Conservation (phyloP, 768 basidiomycete genomes). For the Candolleomyces eurysporus region DNA sequence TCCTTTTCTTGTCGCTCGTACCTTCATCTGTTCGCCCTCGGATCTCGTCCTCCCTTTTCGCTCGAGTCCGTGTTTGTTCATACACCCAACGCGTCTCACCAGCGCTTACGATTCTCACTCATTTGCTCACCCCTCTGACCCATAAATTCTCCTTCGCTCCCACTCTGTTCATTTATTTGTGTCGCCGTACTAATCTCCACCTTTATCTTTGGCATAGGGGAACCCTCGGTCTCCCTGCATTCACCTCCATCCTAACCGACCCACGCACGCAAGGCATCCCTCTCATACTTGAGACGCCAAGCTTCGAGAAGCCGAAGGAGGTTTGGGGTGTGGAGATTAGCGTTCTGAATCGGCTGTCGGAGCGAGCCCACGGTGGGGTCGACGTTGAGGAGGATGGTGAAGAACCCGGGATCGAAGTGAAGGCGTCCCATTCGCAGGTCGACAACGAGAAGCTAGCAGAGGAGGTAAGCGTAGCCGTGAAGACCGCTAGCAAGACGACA, state of each 20-base stretch:
- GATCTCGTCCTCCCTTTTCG: background rate
- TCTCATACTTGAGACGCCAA: constrained; percentile 81
- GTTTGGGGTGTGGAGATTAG: constrained; percentile 77
- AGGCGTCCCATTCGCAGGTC: background rate
- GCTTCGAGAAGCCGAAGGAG: constrained; percentile 54
- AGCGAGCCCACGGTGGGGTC: background rate
- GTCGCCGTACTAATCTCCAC: too few species aligned
- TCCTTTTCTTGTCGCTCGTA: background rate
- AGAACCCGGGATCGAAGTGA: background rate
- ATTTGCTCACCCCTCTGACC: too few species aligned
- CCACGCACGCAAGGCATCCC: constrained; percentile 67
- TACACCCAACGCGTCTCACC: background rate
- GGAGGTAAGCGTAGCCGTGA: constrained; percentile 17
- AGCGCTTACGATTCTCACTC: too few species aligned
- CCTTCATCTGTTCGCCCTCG: background rate
- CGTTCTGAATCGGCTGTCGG: constrained; percentile 48
- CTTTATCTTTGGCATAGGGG: constrained; percentile 44
- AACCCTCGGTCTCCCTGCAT: constrained; percentile 58
- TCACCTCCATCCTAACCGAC: constrained; percentile 67
- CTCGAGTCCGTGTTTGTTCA: background rate
- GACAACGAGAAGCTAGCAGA: constrained; percentile 6
- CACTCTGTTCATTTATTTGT: too few species aligned
- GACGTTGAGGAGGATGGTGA: background rate
- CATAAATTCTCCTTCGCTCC: too few species aligned
- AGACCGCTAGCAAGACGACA: constrained; percentile 11